Evolutionary conservation across 148 eudicot species (phyloP), one percentile per base, ranked within the genome.

Genomic region (Arctostaphylos glauca): DNA sequence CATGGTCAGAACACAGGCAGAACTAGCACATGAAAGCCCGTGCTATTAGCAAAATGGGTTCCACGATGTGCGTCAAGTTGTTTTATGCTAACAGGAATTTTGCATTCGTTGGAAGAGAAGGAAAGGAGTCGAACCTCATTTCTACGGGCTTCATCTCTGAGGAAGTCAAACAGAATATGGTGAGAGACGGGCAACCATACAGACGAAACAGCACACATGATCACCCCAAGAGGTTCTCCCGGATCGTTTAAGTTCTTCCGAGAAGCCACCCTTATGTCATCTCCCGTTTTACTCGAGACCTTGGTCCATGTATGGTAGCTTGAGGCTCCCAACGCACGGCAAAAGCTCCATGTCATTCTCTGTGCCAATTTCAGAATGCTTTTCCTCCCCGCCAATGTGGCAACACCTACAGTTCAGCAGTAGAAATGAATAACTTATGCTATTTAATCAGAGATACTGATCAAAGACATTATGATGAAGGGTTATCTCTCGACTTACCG

Each of bases 311-410:
- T 80, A 85, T 94, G 88, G 79, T 76, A 86, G 86, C 92, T 94
- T 56, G 99, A 96, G 48, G 94, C 95, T 78, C 99, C 98, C 0
- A 96, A 58, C 8, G 96, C 93, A 2, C 91, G 89, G 67, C 93
- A 93, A 82, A 96, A 94, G 72, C 92, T 90, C 90, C 88, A 80
- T 41, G 92, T 93, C 99, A 96, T 93, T 88, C 99, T 89, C 47
- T 96, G 98, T n/a, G 98, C 98, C 83, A 96, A 79, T 80, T 92
- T 94, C 74, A 96, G 83, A 47, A 94, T 87, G 87, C 97, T 96
- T 88, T 96, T 96, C 83, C 99, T 92, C 79, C 99, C 99, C 16
- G 98, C 97, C 85, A 92, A 77, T 41, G 99, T 96, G 10, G 93
- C 88, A 43, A 96, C 93, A 41, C 99, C 99, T 94, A 44, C 18